Conservation (phyloP, 768 basidiomycete genomes). For the Rhodosporidiobolus sp. region DNA sequence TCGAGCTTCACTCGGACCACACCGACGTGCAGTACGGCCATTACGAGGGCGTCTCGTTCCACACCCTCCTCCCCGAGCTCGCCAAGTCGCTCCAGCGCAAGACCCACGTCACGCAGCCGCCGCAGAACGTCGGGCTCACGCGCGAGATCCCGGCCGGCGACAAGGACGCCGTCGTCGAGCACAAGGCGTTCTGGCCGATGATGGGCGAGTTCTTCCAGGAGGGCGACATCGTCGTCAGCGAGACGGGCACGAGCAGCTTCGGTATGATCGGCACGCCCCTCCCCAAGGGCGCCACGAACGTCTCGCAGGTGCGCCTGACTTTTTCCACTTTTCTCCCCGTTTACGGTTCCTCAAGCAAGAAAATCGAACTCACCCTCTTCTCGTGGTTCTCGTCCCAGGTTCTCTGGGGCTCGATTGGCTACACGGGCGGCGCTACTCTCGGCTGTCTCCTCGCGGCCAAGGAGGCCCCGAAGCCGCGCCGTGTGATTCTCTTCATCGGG, state of each 20-base stretch:
- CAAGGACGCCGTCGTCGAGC: slow-evolving; percentile 49
- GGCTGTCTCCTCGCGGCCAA: slow-evolving; percentile 57
- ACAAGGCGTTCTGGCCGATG: slow-evolving; percentile 41
- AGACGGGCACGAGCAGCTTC: slow-evolving; percentile 85
- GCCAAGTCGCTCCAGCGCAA: slow-evolving; percentile 32
- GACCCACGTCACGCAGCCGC: slow-evolving; percentile 7
- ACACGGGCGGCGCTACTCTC: slow-evolving; percentile 77
- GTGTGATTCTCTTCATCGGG: slow-evolving; percentile 80
- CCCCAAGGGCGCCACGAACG: slow-evolving; percentile 64
- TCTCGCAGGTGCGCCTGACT: slow-evolving; percentile 56
- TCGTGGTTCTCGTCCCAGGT: slow-evolving; percentile 49
- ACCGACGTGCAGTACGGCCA: slow-evolving; percentile 46
- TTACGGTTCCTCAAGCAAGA: neutral
- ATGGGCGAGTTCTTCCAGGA: slow-evolving; percentile 37
- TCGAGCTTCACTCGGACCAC: slow-evolving; percentile 63
- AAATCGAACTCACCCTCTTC: slow-evolving; percentile 5
- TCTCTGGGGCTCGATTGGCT: slow-evolving; percentile 89
- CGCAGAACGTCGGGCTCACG: slow-evolving; percentile 23
- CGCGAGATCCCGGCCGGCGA: slow-evolving; percentile 52
- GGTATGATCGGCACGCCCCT: slow-evolving; percentile 77
- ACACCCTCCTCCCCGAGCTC: slow-evolving; percentile 46
- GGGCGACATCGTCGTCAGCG: slow-evolving; percentile 67
- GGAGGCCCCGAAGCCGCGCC: slow-evolving; percentile 57
- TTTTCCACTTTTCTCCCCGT: slow-evolving; percentile 12
- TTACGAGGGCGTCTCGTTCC: slow-evolving; percentile 45